Conservation (phyloP, 306 rosid species). For the Datisca glomerata region DNA sequence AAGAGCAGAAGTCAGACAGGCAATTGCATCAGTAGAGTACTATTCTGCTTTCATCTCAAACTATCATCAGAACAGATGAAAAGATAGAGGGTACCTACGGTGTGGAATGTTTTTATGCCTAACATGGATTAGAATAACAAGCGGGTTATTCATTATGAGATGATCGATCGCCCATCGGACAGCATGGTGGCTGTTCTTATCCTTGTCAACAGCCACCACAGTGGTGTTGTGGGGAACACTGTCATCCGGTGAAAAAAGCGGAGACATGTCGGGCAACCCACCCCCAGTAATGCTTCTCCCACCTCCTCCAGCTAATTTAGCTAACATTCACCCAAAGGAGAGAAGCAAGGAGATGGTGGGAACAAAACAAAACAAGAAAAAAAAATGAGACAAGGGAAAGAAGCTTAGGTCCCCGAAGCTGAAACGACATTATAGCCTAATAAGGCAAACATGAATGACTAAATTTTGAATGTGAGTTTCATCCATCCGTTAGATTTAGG, state of each 20-base stretch:
- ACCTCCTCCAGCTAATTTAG: not conserved
- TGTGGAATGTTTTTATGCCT: constrained; percentile 29
- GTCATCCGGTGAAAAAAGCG: constrained; percentile 15
- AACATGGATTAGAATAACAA: constrained; percentile 54
- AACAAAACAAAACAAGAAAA: too few species aligned
- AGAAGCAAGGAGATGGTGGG: too few species aligned
- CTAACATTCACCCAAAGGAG: not conserved
- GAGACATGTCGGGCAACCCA: constrained; percentile 24
- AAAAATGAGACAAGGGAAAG: not conserved
- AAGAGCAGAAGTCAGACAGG: not conserved
- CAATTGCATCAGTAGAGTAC: not conserved
- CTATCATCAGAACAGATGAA: too few species aligned
- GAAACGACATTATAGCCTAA: constrained; percentile 7
- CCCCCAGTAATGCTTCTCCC: not conserved
- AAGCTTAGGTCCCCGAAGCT: not conserved
- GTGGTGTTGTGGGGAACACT: constrained; percentile 29
- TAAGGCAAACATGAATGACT: constrained; percentile 19
- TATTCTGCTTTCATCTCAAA: too few species aligned
- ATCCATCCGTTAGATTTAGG: constrained; percentile 29
- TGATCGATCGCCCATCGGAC: constrained; percentile 80
- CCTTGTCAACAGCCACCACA: constrained; percentile 72
- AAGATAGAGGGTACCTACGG: constrained; percentile 67
- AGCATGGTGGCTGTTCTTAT: constrained; percentile 61
- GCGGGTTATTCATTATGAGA: constrained; percentile 30
- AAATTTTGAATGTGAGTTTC: constrained; percentile 11